A percentile compares a stretch with the other conserved stretches of the same genome.
These are phyloP conservation scores for Sclerospora graminicola DNA, from an alignment of 352 stramenopile genomes.

Conservation along the genomic window DNA sequence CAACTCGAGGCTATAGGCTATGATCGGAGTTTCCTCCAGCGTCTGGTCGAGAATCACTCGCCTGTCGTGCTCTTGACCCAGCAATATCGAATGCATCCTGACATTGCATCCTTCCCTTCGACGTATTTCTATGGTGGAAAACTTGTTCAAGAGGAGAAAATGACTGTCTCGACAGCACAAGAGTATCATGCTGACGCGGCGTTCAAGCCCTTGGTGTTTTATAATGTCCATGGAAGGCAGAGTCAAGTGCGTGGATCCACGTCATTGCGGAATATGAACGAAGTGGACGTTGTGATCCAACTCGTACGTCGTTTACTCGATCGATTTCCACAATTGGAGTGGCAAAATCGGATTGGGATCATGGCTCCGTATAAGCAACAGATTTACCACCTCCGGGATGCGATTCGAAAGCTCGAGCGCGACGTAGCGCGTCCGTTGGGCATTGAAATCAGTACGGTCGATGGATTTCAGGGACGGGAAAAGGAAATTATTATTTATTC, in stretches of 20 bases:
- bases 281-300: slow-evolving; percentile 73
- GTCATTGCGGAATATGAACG: slow-evolving; percentile 65
- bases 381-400: slow-evolving; percentile 80
- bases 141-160: slow-evolving; percentile 80
- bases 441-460: slow-evolving; percentile 91
- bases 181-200: slow-evolving; percentile 34
- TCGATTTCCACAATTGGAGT: slow-evolving; percentile 56
- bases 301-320: slow-evolving; percentile 87
- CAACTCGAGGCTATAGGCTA: slow-evolving; percentile 76
- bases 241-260: slow-evolving; percentile 64
- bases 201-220: slow-evolving; percentile 59
- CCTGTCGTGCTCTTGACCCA: slow-evolving; percentile 86
- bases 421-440: slow-evolving; percentile 34
- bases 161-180: slow-evolving; percentile 70
- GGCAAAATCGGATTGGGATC: slow-evolving; percentile 90
- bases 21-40: slow-evolving; percentile 93
- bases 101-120: slow-evolving; percentile 93
- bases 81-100: slow-evolving; percentile 97
- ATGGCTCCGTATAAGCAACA: slow-evolving; percentile 99
- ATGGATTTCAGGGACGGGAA: slow-evolving; percentile 96
- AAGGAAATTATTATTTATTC: slow-evolving; percentile 97
- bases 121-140: slow-evolving; percentile 89
- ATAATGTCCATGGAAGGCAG: slow-evolving; percentile 51
- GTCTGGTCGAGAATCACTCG: slow-evolving; percentile 81
- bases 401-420: slow-evolving; percentile 52